A percentile compares a stretch with the other conserved stretches of the same genome.
phyloP scores from a whole-genome alignment of 1,139 yeast species.

The Diutina rugosa region DNA sequence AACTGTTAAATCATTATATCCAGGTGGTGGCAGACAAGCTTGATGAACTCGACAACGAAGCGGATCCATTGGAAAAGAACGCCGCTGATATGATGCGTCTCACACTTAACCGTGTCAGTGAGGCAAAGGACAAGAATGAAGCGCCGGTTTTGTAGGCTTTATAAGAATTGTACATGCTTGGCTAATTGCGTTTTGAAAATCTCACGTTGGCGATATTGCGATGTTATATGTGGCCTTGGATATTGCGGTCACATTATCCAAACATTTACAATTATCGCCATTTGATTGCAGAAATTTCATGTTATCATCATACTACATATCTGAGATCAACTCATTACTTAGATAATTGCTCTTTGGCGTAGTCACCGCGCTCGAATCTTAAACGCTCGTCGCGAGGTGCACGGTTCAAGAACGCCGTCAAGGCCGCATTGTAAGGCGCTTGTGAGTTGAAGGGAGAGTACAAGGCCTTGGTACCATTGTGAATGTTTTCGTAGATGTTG shows the following conservation, averaged over 20 bases:
- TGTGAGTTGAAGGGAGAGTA: constrained; percentile 7
- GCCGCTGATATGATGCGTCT: not conserved
- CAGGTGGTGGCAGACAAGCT: not conserved
- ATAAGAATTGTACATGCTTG: too few relatives aligned
- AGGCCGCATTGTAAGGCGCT: constrained; percentile 7
- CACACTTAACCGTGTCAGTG: not conserved
- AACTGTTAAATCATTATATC: not conserved
- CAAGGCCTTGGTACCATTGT: constrained; percentile 7
- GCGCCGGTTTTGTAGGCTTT: too few relatives aligned
- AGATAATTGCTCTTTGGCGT: constrained; percentile 1
- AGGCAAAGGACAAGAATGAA: not conserved
- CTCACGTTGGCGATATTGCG: too few relatives aligned
- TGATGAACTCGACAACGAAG: not conserved
- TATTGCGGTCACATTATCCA: too few relatives aligned
- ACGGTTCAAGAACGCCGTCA: constrained; percentile 9
- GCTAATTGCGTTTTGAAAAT: too few relatives aligned
- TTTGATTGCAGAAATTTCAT: not conserved
- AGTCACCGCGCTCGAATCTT: constrained; percentile 1
- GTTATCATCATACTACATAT: not conserved
- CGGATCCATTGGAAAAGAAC: not conserved
- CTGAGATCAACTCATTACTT: not conserved
- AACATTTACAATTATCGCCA: not conserved
- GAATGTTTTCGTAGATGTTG: constrained; percentile 8
- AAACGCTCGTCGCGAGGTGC: not conserved
- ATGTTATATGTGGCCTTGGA: too few relatives aligned